These are phyloP conservation scores for Pichia sorboxylosa DNA, from an alignment of 1,139 yeast species.

Conservation along the genomic window DNA sequence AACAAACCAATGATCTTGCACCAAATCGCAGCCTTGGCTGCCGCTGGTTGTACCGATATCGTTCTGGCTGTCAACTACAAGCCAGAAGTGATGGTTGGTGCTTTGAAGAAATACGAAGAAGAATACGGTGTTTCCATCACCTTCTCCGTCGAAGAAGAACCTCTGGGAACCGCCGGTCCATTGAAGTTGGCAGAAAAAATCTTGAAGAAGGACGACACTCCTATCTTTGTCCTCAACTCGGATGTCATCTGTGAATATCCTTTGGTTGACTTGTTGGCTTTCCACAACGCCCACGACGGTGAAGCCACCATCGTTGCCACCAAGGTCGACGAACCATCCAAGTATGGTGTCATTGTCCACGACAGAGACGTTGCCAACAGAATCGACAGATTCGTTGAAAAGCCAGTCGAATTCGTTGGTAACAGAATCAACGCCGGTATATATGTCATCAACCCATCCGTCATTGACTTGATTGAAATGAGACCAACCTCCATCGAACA, in stretches of 20 bases:
- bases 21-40: constrained; percentile 95
- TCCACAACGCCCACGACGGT: constrained; percentile 95
- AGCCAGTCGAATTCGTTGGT: constrained; percentile 98
- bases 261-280: constrained; percentile 78
- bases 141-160: constrained; percentile 98
- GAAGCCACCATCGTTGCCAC: constrained; percentile 98
- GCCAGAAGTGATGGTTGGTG: constrained; percentile 97
- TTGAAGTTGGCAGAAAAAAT: constrained; percentile 92
- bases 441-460: constrained; percentile 92
- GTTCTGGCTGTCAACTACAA: constrained; percentile 98
- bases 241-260: constrained; percentile 99
- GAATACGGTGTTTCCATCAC: constrained; percentile 92
- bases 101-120: constrained; percentile 86
- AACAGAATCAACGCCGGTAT: constrained; percentile 97
- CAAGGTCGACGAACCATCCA: constrained; percentile 98
- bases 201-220: constrained; percentile 87
- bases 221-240: constrained; percentile 95
- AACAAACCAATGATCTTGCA: constrained; percentile 96
- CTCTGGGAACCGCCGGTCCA: constrained; percentile 99
- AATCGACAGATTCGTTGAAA: constrained; percentile 97
- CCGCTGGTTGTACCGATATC: constrained; percentile 97
- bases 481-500: constrained; percentile 98
- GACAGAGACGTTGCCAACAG: constrained; percentile 85
- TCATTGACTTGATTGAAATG: constrained; percentile 90
- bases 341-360: constrained; percentile 98